These are phyloP conservation scores for Malus sieversii DNA, from an alignment of 306 rosid genomes.

Conservation along the genomic window DNA sequence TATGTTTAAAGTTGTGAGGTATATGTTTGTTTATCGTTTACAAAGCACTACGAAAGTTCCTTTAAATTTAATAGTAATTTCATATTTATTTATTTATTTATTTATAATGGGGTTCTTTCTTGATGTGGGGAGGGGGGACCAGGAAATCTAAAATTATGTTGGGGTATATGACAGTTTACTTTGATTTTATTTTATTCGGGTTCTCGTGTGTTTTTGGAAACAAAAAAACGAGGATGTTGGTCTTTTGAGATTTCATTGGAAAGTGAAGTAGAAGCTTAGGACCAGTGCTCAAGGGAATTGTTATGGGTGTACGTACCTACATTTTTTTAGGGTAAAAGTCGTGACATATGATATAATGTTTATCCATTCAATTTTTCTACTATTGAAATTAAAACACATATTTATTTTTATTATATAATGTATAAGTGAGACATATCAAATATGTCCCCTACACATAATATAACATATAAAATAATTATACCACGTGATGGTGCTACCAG, in stretches of 20 bases:
- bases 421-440: too few species aligned
- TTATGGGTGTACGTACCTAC: background rate
- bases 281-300: too few species aligned
- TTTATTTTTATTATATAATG: too few species aligned
- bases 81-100: background rate
- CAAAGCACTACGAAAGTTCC: background rate
- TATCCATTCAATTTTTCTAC: too few species aligned
- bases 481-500: too few species aligned
- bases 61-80: background rate
- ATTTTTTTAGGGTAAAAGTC: background rate
- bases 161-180: conserved; percentile 41
- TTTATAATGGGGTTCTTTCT: background rate
- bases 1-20: conserved; percentile 9
- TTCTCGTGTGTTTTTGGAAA: conserved; percentile 96
- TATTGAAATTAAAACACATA: too few species aligned
- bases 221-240: conserved; percentile 88
- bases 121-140: conserved; percentile 49
- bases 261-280: conserved; percentile 34
- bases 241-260: conserved; percentile 83
- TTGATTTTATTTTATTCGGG: conserved; percentile 44
- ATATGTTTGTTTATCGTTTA: conserved; percentile 8
- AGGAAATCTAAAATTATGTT: conserved; percentile 42
- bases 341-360: background rate
- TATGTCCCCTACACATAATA: too few species aligned
- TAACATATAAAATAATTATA: too few species aligned